Percentiles rank a stretch among this genome's conserved stretches.
Conservation (phyloP, 768 basidiomycete genomes). For the Auricularia sp. region DNA sequence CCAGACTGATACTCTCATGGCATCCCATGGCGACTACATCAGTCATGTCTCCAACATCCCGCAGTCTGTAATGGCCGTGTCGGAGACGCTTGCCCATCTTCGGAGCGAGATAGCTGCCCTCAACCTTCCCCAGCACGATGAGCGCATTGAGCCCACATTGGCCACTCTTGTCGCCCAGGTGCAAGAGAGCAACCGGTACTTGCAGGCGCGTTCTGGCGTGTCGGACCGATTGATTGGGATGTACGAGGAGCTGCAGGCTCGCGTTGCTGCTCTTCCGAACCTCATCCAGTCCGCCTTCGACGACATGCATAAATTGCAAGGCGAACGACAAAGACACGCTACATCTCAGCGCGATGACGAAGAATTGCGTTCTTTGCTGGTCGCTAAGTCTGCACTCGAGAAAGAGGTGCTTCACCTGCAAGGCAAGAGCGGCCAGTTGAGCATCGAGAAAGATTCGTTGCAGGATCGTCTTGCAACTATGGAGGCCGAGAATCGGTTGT, state of each 20-base stretch:
- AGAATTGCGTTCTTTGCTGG: conserved; percentile 47
- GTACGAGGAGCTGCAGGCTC: conserved; percentile 43
- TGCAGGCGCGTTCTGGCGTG: background rate
- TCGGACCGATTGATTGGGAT: conserved; percentile 27
- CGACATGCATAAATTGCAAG: conserved; percentile 48
- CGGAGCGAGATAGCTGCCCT: background rate
- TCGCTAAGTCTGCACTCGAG: conserved; percentile 55
- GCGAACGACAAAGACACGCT: conserved; percentile 52
- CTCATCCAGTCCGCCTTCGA: conserved; percentile 41
- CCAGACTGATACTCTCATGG: conserved; percentile 32
- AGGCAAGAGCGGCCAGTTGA: conserved; percentile 63
- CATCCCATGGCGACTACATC: background rate
- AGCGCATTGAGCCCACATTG: background rate
- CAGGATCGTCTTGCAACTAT: conserved; percentile 46
- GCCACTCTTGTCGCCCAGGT: conserved; percentile 1
- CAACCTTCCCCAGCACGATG: background rate
- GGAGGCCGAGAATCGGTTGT: conserved; percentile 56
- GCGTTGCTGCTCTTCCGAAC: conserved; percentile 50
- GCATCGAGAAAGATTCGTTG: conserved; percentile 72
- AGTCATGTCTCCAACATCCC: background rate
- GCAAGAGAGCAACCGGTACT: background rate
- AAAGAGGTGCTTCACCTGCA: conserved; percentile 65
- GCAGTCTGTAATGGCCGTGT: background rate
- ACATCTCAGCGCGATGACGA: conserved; percentile 53
- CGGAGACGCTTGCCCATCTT: background rate